Evolutionary conservation across 2,329 filamentous ascomycete species (phyloP), one percentile per base, ranked within the genome.

Genomic region (Didymella pinodella): DNA sequence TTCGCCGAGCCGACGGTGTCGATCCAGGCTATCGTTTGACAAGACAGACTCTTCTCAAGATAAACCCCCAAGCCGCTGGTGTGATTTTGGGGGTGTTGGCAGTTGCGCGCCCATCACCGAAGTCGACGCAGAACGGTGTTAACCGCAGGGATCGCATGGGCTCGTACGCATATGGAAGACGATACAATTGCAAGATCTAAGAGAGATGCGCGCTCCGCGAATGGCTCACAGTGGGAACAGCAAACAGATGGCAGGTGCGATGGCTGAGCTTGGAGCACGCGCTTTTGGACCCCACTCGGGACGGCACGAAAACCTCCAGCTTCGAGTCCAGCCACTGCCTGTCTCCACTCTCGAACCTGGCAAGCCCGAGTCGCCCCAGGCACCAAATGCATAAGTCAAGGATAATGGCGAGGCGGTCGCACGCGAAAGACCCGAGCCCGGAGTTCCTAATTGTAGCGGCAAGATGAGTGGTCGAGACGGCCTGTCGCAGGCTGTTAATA

Each of bases 401-500:
- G 46, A 50, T 56, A 8, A 45, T 16, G 14, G 57, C 52, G 44
- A 51, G 48, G 47, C 47, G 32, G 57, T 54, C 8, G 47, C 47
- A 34, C 43, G 40, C 22, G 28, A 52, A 25, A 48, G 36, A 60
- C 52, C 52, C 44, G 48, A 28, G 48, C 46, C 44, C 48, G 52
- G 47, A 36, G 18, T 48, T 52, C 48, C 47, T 29, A 48, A 48
- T 48, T 51, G 48, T 56, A 56, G 57, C 52, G 52, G 43, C 36
- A 26, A 34, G 38, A 50, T 55, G 57, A 60, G 47, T 60, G 57
- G 57, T 48, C 29, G 43, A 47, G 36, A 32, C 7, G 36, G 20
- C 29, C 48, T 55, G 51, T 52, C 29, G 43, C 48, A 28, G 32
- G 47, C 52, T 56, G 57, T 56, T 60, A 55, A 60, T 60, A 60